Conservation (phyloP, 495 filamentous ascomycete species). For the Lasiosphaeris hirsuta region DNA sequence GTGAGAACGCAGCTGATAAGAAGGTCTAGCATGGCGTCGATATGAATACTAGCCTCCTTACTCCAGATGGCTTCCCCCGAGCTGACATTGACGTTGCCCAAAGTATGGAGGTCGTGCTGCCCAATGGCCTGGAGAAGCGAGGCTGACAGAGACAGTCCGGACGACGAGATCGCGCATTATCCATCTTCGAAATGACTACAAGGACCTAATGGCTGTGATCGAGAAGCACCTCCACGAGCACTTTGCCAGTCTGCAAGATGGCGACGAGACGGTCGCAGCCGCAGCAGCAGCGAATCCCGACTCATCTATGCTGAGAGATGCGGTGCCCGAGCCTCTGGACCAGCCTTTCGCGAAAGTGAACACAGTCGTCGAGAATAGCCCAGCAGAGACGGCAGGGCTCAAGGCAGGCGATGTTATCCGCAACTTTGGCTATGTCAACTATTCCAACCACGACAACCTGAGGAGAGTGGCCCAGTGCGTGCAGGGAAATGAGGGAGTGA, state of each 20-base stretch:
- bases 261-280: conserved; percentile 20
- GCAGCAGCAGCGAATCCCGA: neutral
- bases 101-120: conserved; percentile 52
- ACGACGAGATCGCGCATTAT: conserved; percentile 89
- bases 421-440: conserved; percentile 78
- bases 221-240: conserved; percentile 82
- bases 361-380: conserved; percentile 71
- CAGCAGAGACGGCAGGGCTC: conserved; percentile 80
- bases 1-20: conserved; percentile 16
- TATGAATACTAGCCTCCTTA: conserved; percentile 87
- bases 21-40: conserved; percentile 74
- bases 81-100: conserved; percentile 94
- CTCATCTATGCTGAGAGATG: conserved; percentile 28
- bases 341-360: conserved; percentile 89
- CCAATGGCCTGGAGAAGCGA: neutral
- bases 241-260: conserved; percentile 53
- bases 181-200: conserved; percentile 86
- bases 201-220: conserved; percentile 75
- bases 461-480: conserved; percentile 81
- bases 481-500: conserved; percentile 84
- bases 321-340: conserved; percentile 46
- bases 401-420: conserved; percentile 78
- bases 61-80: conserved; percentile 89
- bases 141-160: conserved; percentile 59
- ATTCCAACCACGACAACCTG: conserved; percentile 80